These are phyloP conservation scores for Penicillium paxilli DNA, from an alignment of 495 filamentous ascomycete species.

Conservation along the genomic window DNA sequence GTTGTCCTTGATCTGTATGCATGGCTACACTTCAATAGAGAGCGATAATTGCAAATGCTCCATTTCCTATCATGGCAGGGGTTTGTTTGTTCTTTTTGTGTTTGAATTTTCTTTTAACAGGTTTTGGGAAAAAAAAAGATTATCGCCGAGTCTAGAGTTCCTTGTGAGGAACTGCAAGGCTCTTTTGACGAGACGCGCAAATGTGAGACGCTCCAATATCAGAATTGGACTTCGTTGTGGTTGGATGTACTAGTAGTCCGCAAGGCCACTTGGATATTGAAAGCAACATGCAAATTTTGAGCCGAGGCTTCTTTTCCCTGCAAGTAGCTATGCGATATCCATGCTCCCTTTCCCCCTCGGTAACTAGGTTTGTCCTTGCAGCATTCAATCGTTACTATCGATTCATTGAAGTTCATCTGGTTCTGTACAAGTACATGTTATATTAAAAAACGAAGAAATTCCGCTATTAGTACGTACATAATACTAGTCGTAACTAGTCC, in stretches of 20 bases:
- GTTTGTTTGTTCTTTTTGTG: no score
- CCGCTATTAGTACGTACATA: not conserved
- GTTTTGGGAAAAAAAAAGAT: not conserved
- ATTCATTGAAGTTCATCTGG: conserved; percentile 21
- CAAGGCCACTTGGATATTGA: not conserved
- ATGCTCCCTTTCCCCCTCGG: not conserved
- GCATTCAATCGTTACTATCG: conserved; percentile 7
- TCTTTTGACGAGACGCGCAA: no score
- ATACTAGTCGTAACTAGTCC: not conserved
- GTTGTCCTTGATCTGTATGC: conserved; percentile 35
- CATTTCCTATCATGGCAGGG: not conserved
- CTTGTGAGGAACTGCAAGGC: not conserved
- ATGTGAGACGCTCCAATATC: not conserved
- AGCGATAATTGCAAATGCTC: not conserved
- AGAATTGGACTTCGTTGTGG: not conserved
- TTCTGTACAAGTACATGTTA: conserved; percentile 43
- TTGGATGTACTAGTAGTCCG: not conserved
- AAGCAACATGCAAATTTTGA: not conserved
- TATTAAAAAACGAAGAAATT: conserved; percentile 23
- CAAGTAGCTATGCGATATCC: not conserved
- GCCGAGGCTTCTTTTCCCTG: not conserved
- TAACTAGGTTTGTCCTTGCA: conserved; percentile 2
- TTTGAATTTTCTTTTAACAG: not conserved
- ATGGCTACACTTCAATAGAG: not conserved
- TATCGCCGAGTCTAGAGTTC: not conserved